Base-by-base conservation (phyloP, 257 asterid genomes). In the Solanum rostratum region DNA sequence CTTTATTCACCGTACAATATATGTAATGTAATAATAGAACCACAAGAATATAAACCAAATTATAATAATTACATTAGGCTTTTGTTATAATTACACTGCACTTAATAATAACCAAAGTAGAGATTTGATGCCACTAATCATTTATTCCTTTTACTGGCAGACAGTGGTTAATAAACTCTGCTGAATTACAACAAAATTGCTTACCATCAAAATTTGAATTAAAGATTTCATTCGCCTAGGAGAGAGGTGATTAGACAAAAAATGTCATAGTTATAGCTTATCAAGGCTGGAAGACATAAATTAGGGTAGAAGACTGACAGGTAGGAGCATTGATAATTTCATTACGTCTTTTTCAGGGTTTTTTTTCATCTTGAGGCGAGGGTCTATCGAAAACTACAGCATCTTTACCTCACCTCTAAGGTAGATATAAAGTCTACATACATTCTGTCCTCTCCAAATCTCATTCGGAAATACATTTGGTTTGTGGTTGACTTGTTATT, bases 41-140 rank as follows among this genome's bases (percentile, higher is more conserved):
- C 57, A 84, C 22, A 53, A 54, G 83, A 84, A 84, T 66, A 73
- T 39, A 81, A 33, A 79, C 79, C 59, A 84, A 78, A 73, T 15
- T 78, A 85, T 83, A 73, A 88, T 88, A 37, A 65, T 73, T 59
- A 81, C 80, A 68, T 85, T 83, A 83, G 46, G 15, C 27, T 65
- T 83, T 85, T 6, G 68, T 41, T n/a, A 85, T 83, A 79, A 85
- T 85, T 70, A 85, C 84, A 85, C 49, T 53, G 83, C n/a, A 79
- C 81, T 86, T 10, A 24, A 41, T 2, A 60, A n/a, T 30, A 83
- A 83, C 49, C 39, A 52, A 49, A 52, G 83, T 81, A 80, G 14
- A 83, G 85, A 84, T 73, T 81, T 63, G 71, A 84, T 87, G 83
- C 65, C 60, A 69, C 52, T 49, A 87, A 87, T 87, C 80, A 87